Conservation (phyloP, 2,329 filamentous ascomycete species). For the Metarhizium album region DNA sequence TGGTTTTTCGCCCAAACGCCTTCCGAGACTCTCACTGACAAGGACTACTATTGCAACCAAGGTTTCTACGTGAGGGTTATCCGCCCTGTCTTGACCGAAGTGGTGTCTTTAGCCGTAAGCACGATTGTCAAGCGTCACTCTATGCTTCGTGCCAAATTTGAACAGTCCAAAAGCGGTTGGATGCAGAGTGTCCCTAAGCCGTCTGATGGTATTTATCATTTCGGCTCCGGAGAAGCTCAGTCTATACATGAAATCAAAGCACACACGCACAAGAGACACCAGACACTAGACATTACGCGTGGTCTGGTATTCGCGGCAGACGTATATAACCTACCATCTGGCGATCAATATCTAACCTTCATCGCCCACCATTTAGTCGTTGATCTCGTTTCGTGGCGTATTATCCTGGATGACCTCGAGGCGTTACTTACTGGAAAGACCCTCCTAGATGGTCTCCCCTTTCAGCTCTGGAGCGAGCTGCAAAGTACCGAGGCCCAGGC, state of each 20-base stretch:
- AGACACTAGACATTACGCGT: constrained; percentile 1
- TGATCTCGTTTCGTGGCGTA: constrained; percentile 36
- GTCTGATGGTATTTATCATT: constrained; percentile 1
- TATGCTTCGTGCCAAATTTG: constrained; percentile 9
- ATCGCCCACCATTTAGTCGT: constrained; percentile 28
- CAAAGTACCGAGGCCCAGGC: constrained; percentile 19
- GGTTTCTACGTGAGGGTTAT: constrained; percentile 2
- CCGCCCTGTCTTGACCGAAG: neutral
- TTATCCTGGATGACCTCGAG: constrained; percentile 33
- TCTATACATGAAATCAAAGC: neutral
- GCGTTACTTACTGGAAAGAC: constrained; percentile 17
- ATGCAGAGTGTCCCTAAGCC: constrained; percentile 1
- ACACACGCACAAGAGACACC: neutral
- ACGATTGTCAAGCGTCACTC: constrained; percentile 5
- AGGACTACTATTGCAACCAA: constrained; percentile 3
- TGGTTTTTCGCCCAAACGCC: constrained; percentile 3
- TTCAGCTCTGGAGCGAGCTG: constrained; percentile 25
- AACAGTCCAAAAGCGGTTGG: neutral
- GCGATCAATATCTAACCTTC: constrained; percentile 18
- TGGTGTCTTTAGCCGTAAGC: neutral
- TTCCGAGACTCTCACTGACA: neutral
- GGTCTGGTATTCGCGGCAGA: constrained; percentile 9
- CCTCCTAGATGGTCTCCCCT: constrained; percentile 13
- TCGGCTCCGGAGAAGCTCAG: neutral
- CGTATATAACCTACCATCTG: neutral